A percentile compares a stretch with the other conserved stretches of the same genome.
These are phyloP conservation scores for Monilinia polystroma DNA, from an alignment of 2,329 filamentous ascomycete genomes.

Conservation along the genomic window DNA sequence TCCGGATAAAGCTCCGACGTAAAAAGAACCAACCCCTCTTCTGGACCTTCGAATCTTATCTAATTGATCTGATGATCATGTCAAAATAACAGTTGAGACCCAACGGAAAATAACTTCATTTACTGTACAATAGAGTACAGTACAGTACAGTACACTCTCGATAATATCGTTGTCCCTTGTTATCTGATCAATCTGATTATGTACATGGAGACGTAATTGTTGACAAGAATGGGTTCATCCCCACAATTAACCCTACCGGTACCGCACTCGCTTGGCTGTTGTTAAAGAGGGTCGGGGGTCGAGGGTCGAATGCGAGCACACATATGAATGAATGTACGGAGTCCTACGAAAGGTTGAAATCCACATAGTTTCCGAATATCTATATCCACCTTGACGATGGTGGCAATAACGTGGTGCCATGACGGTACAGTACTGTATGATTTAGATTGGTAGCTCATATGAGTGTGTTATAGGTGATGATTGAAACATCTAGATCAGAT, in stretches of 20 bases:
- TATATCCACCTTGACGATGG: neutral
- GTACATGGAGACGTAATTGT: neutral
- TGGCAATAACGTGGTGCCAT: neutral
- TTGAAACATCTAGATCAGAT: too few species aligned
- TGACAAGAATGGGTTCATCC: neutral
- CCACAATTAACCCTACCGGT: constrained; percentile 4
- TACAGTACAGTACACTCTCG: too few species aligned
- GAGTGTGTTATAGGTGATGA: too few species aligned
- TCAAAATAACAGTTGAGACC: neutral
- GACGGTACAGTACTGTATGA: too few species aligned
- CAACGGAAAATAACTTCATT: neutral
- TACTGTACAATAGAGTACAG: too few species aligned
- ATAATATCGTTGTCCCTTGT: neutral
- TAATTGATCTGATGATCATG: constrained; percentile 8
- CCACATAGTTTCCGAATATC: neutral
- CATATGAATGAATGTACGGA: neutral
- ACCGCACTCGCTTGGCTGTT: constrained; percentile 6
- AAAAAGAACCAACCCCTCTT: neutral
- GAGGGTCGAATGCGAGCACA: neutral
- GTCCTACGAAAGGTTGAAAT: neutral
- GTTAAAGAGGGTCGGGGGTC: neutral
- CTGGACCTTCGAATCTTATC: constrained; percentile 4
- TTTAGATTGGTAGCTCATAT: too few species aligned
- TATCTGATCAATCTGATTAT: constrained; percentile 19
- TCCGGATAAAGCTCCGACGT: neutral